These are phyloP conservation scores for Phaeomoniella chlamydospora DNA, from an alignment of 2,329 filamentous ascomycete genomes.

Conservation along the genomic window DNA sequence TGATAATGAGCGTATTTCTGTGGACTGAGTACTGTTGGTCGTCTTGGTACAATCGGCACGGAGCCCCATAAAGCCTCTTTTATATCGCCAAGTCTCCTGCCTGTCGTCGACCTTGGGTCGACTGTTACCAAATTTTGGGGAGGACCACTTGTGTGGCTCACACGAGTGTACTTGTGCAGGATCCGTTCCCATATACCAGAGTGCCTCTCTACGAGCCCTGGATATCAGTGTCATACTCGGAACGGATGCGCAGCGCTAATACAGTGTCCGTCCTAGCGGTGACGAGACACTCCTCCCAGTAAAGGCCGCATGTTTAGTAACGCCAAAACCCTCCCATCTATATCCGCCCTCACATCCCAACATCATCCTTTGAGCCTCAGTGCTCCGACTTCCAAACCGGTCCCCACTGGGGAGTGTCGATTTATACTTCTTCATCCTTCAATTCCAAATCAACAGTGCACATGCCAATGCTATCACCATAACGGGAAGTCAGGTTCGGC, in stretches of 20 bases:
- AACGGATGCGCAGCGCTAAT: constrained; percentile 5
- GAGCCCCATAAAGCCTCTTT: constrained; percentile 4
- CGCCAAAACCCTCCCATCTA: constrained; percentile 8
- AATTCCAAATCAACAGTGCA: constrained; percentile 20
- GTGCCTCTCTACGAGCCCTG: neutral
- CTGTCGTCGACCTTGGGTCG: constrained; percentile 1
- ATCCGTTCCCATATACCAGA: constrained; percentile 3
- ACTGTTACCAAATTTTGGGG: too few relatives aligned
- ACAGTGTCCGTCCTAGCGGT: constrained; percentile 2
- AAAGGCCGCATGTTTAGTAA: constrained; percentile 13
- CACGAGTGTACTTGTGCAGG: neutral
- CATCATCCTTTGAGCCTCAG: constrained; percentile 11
- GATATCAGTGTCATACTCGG: constrained; percentile 1
- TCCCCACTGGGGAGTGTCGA: constrained; percentile 16
- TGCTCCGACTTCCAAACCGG: constrained; percentile 9
- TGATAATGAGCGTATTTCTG: constrained; percentile 13
- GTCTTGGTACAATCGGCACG: constrained; percentile 12
- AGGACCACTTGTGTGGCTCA: neutral
- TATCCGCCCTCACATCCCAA: constrained; percentile 7
- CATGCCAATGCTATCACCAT: constrained; percentile 26
- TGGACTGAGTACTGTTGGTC: constrained; percentile 13
- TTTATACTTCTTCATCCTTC: constrained; percentile 14
- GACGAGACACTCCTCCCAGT: constrained; percentile 1
- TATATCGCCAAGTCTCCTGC: neutral
- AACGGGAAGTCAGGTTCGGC: constrained; percentile 20